Percentiles rank a stretch among this genome's conserved stretches.
These are phyloP conservation scores for Punica granatum DNA, from an alignment of 345 rosid species.

Conservation along the genomic window DNA sequence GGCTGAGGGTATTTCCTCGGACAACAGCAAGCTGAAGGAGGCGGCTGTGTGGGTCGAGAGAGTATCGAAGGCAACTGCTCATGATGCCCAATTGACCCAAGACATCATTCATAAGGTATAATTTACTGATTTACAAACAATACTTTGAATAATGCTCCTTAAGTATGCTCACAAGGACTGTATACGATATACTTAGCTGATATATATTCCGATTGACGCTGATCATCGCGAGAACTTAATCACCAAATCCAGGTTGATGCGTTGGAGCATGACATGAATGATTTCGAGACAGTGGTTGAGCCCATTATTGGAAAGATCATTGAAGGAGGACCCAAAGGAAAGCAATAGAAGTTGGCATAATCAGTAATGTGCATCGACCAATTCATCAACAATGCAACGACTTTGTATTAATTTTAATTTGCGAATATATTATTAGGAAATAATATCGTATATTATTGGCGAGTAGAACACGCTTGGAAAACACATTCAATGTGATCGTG, in stretches of 20 bases:
- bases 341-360: slow-evolving; percentile 1
- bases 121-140: neutral
- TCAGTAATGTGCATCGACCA: neutral
- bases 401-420: no score
- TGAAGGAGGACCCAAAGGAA: slow-evolving; percentile 17
- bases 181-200: no score
- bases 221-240: neutral
- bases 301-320: slow-evolving; percentile 31
- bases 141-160: no score
- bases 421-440: no score
- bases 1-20: slow-evolving; percentile 40
- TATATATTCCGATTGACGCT: no score
- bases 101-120: slow-evolving; percentile 54
- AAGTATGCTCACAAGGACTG: neutral
- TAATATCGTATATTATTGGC: no score
- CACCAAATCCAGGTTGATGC: slow-evolving; percentile 36
- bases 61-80: slow-evolving; percentile 49
- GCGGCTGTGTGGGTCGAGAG: slow-evolving; percentile 46
- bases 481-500: no score
- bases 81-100: slow-evolving; percentile 43
- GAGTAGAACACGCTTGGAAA: no score
- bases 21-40: slow-evolving; percentile 44
- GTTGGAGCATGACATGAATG: slow-evolving; percentile 41
- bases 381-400: no score
- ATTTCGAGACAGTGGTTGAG: slow-evolving; percentile 48